Conservation (phyloP, 805 yeast species). For the Maudiozyma pseudohumilis region DNA sequence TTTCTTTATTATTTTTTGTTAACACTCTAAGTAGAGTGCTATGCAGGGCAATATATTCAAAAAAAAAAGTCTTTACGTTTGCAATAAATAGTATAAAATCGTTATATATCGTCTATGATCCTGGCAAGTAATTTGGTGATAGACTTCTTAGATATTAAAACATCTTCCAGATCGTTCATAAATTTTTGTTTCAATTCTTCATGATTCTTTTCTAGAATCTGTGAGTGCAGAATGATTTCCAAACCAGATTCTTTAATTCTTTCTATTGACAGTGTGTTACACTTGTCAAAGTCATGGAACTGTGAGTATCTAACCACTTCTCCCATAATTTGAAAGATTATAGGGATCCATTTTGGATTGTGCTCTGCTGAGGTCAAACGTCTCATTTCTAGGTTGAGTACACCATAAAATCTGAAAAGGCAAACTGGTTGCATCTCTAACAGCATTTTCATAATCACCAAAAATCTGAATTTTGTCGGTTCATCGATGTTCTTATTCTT, state of each 20-base stretch:
- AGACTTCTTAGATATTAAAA: background rate
- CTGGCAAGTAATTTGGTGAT: background rate
- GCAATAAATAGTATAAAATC: background rate
- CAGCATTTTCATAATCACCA: constrained; percentile 25
- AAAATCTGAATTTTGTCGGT: constrained; percentile 27
- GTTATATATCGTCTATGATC: background rate
- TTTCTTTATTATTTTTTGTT: too few species aligned
- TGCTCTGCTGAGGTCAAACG: constrained; percentile 23
- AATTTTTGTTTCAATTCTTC: background rate
- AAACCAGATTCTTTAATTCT: constrained; percentile 21
- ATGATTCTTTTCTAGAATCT: constrained; percentile 5
- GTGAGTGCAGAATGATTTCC: constrained; percentile 6
- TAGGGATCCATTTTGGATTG: constrained; percentile 25
- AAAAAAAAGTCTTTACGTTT: background rate
- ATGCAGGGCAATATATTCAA: too few species aligned
- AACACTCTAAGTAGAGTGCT: too few species aligned
- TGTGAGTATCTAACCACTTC: constrained; percentile 26
- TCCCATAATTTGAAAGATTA: constrained; percentile 27
- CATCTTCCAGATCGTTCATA: background rate
- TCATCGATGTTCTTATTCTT: constrained; percentile 30
- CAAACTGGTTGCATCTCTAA: constrained; percentile 25
- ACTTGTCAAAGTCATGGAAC: constrained; percentile 20
- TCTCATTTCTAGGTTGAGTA: constrained; percentile 27
- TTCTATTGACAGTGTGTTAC: constrained; percentile 12
- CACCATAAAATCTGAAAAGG: constrained; percentile 27